These are phyloP conservation scores for Podosphaera xanthii DNA, from an alignment of 2,329 filamentous ascomycete genomes.

Conservation along the genomic window DNA sequence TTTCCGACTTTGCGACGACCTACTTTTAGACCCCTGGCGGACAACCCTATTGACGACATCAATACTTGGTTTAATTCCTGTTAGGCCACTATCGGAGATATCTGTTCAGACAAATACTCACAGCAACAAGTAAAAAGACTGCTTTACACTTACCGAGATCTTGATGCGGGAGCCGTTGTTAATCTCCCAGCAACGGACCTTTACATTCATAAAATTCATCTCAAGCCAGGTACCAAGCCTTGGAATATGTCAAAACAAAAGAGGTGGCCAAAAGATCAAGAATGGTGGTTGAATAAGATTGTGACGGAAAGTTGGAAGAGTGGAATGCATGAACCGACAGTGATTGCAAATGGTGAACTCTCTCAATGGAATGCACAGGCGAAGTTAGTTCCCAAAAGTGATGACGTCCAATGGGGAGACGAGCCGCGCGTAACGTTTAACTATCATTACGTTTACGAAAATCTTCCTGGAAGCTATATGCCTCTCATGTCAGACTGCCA, in stretches of 20 bases:
- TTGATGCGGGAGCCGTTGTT: background rate
- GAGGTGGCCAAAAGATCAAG: background rate
- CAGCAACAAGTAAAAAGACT: background rate
- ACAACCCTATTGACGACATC: background rate
- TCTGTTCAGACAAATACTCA: background rate
- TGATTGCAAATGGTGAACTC: no score
- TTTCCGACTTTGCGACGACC: background rate
- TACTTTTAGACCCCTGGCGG: background rate
- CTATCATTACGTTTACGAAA: no score
- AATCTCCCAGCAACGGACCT: background rate
- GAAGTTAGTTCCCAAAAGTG: no score
- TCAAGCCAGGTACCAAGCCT: background rate
- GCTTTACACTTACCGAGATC: background rate
- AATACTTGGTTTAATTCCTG: background rate
- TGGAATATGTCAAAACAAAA: background rate
- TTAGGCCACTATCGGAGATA: background rate
- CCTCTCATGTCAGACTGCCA: no score
- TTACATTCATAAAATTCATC: background rate
- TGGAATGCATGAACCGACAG: no score
- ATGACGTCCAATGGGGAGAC: background rate
- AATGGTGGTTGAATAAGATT: background rate
- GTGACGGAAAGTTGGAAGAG: no score
- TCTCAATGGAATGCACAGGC: no score
- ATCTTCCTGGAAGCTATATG: no score
- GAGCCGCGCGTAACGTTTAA: background rate